Evolutionary conservation across 2,329 filamentous ascomycete genomes (phyloP), one percentile per base, ranked within the genome.

Genomic region (Pyricularia sp.): DNA sequence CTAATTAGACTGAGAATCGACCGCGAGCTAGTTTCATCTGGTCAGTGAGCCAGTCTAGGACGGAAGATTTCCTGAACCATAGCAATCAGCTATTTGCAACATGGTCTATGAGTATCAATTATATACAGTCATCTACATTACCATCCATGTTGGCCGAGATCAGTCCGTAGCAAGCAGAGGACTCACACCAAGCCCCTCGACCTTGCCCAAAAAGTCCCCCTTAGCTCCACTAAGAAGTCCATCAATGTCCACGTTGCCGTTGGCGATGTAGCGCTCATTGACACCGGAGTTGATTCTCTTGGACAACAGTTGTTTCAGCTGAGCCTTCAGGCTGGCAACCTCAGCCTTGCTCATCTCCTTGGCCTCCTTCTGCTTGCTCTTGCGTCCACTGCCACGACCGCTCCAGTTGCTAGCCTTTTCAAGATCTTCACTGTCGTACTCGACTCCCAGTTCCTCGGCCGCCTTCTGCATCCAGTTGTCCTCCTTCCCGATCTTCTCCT

Each of bases 391-490:
- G 9, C 93, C 93, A 50, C 92, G 84, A 0, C 91, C 90, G 66
- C 86, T 86, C 74, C 85, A 84, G 68, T 82, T 84, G 7, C 88
- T 87, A 9, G 83, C 84, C 58, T 84, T 79, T 72, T 91, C 91
- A 71, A 97, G 90, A 64, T 96, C 93, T 50, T 97, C 93, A 70
- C 88, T 91, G 76, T 98, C 93, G 76, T 97, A 97, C 68, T 97
- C 94, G 0, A 98, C 92, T 0, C 95, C 95, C 0, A 99, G 84
- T 72, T 98, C 94, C 69, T 97, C 93, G 0, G 95, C 95, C 0
- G 93, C 94, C 65, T 87, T 87, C 63, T 88, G 88, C 73, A 98
- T 82, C 88, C 94, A 95, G 69, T 92, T 88, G 72, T 97, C 92
- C 73, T 97, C 92, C 74, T 91, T 90, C 69, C 87, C 88, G 11